These are phyloP conservation scores for Globisporangium uncinulatum DNA, from an alignment of 352 stramenopile genomes.

Conservation along the genomic window DNA sequence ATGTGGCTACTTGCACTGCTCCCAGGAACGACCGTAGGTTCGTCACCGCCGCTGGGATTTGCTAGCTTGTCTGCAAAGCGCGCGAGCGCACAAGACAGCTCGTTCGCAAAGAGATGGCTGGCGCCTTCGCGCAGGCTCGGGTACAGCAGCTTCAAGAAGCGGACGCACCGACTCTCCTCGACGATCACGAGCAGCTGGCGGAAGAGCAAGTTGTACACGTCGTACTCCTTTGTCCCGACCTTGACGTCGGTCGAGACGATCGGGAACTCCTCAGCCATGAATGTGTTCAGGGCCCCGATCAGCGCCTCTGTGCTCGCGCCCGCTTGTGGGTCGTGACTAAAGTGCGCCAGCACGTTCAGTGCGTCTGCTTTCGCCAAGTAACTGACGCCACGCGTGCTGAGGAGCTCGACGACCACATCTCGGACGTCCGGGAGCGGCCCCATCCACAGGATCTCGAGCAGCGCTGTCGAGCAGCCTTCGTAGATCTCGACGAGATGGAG, in stretches of 20 bases:
- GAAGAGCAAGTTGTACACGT: constrained; percentile 55
- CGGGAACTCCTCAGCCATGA: constrained; percentile 73
- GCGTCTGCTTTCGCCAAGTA: constrained; percentile 61
- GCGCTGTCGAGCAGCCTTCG: constrained; percentile 22
- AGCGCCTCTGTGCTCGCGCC: constrained; percentile 13
- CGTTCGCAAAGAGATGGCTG: constrained; percentile 40
- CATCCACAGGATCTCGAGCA: constrained; percentile 21
- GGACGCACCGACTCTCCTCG: constrained; percentile 37
- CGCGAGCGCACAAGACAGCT: constrained; percentile 44
- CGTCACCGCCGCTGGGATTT: background rate
- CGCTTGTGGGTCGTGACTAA: constrained; percentile 18
- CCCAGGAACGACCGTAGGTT: background rate
- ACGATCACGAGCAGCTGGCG: constrained; percentile 44
- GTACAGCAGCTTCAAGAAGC: constrained; percentile 47
- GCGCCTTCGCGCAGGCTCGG: constrained; percentile 59
- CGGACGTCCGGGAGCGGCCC: constrained; percentile 38
- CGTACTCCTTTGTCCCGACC: constrained; percentile 54
- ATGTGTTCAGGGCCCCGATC: constrained; percentile 30
- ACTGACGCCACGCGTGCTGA: constrained; percentile 29
- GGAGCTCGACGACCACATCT: constrained; percentile 22
- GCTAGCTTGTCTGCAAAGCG: constrained; percentile 25
- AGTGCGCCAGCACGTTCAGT: constrained; percentile 32
- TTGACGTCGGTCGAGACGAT: constrained; percentile 69
- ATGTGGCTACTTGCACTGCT: constrained; percentile 5
- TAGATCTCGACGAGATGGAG: constrained; percentile 38